Evolutionary conservation across 495 filamentous ascomycete genomes (phyloP), one percentile per base, ranked within the genome.

Genomic region (Xylaria telfairii): DNA sequence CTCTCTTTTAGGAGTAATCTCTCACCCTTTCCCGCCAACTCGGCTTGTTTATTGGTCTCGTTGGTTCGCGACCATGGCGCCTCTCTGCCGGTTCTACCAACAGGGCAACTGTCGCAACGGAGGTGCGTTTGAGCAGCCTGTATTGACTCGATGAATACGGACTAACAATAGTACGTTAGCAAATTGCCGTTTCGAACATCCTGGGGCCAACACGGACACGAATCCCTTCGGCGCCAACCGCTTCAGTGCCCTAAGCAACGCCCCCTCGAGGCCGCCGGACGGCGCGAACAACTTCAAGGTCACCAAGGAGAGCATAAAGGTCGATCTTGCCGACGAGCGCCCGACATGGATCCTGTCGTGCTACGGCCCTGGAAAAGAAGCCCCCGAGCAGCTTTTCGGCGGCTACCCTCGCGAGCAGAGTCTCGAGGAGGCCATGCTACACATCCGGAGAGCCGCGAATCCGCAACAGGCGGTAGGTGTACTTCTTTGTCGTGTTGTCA

Each of bases 301-400:
- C 42, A 86, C 80, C 34, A 81, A 79, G 51, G 87, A 85, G 0
- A 78, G 76, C 8, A 91, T 96, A 73, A 85, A 85, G 57, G 68
- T 70, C 17, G 93, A 96, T 71, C 81, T 96, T n/a, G 85, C 82
- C 0, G 79, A 83, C 39, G 92, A 94, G 65, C 87, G 86, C 24
- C 94, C 94, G 46, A 76, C 84, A 83, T 97, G 93, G 92, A 86
- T 93, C 15, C 86, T 97, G n/a, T 96, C 94, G 0, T 86, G 89
- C 46, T 97, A 95, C 79, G 91, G 88, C 7, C 93, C 94, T 0
- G 89, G 88, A 5, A 84, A 81, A 71, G 86, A 93, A 65, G 90
- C 90, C 1, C 94, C 94, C 1, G 86, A 87, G 15, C 92, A 94
- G 77, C 83, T 97, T 1, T 94, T 96, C 74, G 93, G 92, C 24